Base-by-base conservation (phyloP, 1,284 basidiomycete species). In the Phlebopus sp. region DNA sequence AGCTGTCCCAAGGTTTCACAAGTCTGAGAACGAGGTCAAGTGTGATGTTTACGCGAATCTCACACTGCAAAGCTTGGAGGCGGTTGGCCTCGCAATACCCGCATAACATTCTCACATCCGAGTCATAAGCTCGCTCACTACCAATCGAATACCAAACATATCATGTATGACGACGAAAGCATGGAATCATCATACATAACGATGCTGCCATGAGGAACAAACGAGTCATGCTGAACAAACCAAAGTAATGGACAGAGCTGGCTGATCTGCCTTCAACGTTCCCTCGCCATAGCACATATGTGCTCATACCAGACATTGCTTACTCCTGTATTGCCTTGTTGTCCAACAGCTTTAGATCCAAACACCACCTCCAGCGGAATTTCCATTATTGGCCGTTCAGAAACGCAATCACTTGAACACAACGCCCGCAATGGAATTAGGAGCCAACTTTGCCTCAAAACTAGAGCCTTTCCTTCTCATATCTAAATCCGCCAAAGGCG, bases 401-500 rank as follows among this genome's bases (percentile, higher is more conserved):
- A 9, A 11, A 11, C n/a, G 17, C 44, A 2, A 38, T 21, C 37
- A 13, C 44, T 18, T 14, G 8, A 9, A 23, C 23, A 23, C 31
- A 14, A 27, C 44, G n/a, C 8, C 25, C 19, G 13, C 18, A 27
- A 40, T 82, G 77, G 80, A 82, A 47, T 60, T 81, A 4, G 77
- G 76, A 49, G 63, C 73, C 14, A 77, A 78, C 59, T 79, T 79
- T 49, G 64, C 77, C 5, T 71, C 79, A 11, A 88, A 84, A 56
- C 74, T 95, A 5, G 92, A 97, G 69, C 90, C 92, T 0, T 95
- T 90, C 65, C 66, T 97, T 27, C 78, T 97, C 48, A 88, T 97
- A 69, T 90, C 87, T 3, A 93, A 94, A 62, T 88, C 88, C 0
- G 83, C 89, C 2, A 93, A 90, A 60, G 95, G 95, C 2, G 91